phyloP scores from a whole-genome alignment of 305 asterid species.

The Solanum chacoense region DNA sequence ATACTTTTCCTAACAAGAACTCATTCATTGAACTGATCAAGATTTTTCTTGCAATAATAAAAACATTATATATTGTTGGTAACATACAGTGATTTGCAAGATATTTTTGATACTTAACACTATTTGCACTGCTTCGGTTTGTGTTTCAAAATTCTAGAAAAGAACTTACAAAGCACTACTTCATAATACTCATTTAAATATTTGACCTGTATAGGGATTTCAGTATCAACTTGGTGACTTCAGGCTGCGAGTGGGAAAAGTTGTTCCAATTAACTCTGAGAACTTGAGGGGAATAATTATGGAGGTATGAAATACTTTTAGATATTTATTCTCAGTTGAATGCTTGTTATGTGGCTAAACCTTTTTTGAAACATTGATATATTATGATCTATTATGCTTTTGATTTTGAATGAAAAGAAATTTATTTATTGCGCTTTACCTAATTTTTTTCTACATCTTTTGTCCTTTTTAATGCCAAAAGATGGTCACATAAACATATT shows the following conservation, averaged over 20 bases:
- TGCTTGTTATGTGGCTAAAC: neutral
- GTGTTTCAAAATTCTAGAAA: neutral
- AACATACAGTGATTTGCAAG: no score
- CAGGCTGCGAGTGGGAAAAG: neutral
- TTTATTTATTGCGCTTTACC: neutral
- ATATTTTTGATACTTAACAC: no score
- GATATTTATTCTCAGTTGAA: neutral
- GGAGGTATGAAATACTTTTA: neutral
- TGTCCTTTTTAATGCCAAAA: neutral
- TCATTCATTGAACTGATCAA: neutral
- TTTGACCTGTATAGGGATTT: no score
- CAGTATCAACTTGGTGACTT: neutral
- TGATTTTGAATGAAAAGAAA: neutral
- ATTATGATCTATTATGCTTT: no score
- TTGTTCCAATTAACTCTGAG: neutral
- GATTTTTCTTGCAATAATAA: neutral
- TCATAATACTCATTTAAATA: neutral
- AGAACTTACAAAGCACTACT: neutral
- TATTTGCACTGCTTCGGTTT: neutral
- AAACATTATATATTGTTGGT: no score
- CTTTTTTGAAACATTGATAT: neutral
- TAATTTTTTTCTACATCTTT: no score
- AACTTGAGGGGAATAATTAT: neutral
- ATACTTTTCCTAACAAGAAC: neutral
- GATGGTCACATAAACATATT: neutral